A percentile compares a stretch with the other conserved stretches of the same genome.
Conservation (phyloP, 139 green algal genomes). For the Dunaliella primolecta region DNA sequence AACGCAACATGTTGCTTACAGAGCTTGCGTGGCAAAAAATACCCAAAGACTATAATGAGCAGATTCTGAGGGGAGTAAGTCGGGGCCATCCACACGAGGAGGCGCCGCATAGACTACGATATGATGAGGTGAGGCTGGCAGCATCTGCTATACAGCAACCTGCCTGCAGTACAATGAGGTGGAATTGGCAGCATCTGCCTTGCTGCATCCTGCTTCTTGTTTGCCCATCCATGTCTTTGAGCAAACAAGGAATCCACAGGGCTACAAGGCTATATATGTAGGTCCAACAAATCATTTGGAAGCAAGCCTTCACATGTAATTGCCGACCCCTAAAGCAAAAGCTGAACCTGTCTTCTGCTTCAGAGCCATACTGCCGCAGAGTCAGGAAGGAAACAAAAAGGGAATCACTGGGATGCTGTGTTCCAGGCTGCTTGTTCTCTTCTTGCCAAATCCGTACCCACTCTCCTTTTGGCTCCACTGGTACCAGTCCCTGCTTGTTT, state of each 20-base stretch:
- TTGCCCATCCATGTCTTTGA: no score
- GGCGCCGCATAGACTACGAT: constrained; percentile 28
- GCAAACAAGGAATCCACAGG: not conserved
- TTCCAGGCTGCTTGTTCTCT: no score
- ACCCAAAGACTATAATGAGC: constrained; percentile 30
- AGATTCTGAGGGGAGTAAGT: constrained; percentile 13
- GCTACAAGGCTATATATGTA: not conserved
- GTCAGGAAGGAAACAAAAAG: no score
- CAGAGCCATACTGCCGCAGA: not conserved
- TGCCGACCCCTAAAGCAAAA: no score
- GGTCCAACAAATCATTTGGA: not conserved
- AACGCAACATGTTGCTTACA: constrained; percentile 47
- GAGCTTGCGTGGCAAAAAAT: constrained; percentile 31
- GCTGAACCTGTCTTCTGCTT: not conserved
- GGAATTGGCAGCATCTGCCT: no score
- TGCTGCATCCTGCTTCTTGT: no score
- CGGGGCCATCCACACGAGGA: constrained; percentile 9
- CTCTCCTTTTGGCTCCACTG: no score
- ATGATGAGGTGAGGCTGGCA: constrained; percentile 34
- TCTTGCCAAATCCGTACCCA: no score
- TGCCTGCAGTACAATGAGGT: not conserved
- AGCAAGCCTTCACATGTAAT: no score
- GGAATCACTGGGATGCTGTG: no score
- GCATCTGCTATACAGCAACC: no score
- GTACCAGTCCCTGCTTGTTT: no score